Evolutionary conservation across 2,329 filamentous ascomycete genomes (phyloP).

Genomic region (Biscogniauxia marginata): DNA sequence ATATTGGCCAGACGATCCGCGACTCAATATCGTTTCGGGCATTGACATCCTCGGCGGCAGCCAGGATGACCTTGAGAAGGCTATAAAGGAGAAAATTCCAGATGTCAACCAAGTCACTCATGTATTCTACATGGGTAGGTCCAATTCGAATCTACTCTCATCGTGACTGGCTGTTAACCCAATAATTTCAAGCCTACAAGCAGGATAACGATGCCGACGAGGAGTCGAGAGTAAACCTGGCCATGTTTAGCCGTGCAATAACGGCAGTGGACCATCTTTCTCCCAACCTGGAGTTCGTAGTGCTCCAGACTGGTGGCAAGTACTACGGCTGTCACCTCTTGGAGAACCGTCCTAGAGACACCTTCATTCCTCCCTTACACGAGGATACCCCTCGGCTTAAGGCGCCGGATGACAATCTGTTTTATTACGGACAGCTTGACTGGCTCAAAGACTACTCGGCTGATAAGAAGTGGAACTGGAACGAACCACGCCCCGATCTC

Average conservation of each 20-base stretch:
- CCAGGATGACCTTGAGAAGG: constrained; percentile 31
- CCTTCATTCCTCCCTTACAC: constrained; percentile 35
- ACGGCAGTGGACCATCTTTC: constrained; percentile 37
- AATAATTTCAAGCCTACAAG: constrained; percentile 34
- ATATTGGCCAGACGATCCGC: constrained; percentile 30
- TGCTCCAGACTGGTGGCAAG: constrained; percentile 43
- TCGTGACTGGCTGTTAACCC: constrained; percentile 22
- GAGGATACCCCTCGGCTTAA: constrained; percentile 39
- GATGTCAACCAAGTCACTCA: constrained; percentile 40
- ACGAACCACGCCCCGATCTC: constrained; percentile 42
- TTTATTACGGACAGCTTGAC: constrained; percentile 9
- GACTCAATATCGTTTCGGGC: constrained; percentile 35
- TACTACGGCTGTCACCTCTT: constrained; percentile 35
- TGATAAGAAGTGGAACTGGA: constrained; percentile 41
- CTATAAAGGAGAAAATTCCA: constrained; percentile 34
- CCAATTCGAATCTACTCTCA: not conserved
- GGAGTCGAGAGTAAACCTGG: constrained; percentile 36
- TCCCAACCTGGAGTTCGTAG: constrained; percentile 38
- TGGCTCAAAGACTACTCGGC: not conserved
- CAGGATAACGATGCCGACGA: constrained; percentile 26
- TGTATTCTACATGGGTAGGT: constrained; percentile 41
- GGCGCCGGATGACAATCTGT: constrained; percentile 1
- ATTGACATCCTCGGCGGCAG: constrained; percentile 34
- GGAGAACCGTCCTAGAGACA: constrained; percentile 26
- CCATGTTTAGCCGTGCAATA: constrained; percentile 39